Percentiles rank a stretch among this genome's conserved stretches.
Conservation (phyloP, 371 early-diverging fungal species). For the Mortierella polycephala region DNA sequence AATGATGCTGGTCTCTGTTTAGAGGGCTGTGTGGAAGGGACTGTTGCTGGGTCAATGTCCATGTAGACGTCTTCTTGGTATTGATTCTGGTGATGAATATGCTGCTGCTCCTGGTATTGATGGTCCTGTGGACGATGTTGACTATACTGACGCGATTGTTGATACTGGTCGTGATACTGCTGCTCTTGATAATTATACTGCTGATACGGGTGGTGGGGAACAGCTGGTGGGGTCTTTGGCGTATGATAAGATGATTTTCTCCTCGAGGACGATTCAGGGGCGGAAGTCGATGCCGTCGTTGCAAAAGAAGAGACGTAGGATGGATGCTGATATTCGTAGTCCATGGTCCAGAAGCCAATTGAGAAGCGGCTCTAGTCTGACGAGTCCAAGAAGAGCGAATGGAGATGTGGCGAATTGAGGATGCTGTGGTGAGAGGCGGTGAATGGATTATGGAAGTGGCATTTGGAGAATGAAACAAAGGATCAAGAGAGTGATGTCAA, state of each 20-base stretch:
- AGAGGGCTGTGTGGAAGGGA: slow-evolving; percentile 2
- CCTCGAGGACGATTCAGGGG: slow-evolving; percentile 23
- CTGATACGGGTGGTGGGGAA: slow-evolving; percentile 7
- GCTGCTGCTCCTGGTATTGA: slow-evolving; percentile 11
- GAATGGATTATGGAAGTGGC: background rate
- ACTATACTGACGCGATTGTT: slow-evolving; percentile 11
- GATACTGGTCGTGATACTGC: slow-evolving; percentile 6
- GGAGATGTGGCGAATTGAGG: background rate
- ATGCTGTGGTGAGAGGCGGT: background rate
- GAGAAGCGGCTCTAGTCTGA: too few relatives aligned
- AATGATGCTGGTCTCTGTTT: slow-evolving; percentile 23
- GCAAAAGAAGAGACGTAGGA: slow-evolving; percentile 10
- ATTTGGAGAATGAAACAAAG: background rate
- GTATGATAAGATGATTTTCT: slow-evolving; percentile 25
- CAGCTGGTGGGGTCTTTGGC: slow-evolving; percentile 18
- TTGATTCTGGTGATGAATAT: background rate
- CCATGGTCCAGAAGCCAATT: slow-evolving; percentile 14
- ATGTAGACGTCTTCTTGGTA: slow-evolving; percentile 15
- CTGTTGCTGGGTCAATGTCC: slow-evolving; percentile 14
- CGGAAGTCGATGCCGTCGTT: slow-evolving; percentile 16
- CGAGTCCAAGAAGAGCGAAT: background rate
- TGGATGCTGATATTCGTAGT: slow-evolving; percentile 37
- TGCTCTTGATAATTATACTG: slow-evolving; percentile 24
- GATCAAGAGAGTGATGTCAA: background rate
- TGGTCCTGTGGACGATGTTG: slow-evolving; percentile 5